Conservation (phyloP, 305 asterid genomes). For the Fraxinus greggii region DNA sequence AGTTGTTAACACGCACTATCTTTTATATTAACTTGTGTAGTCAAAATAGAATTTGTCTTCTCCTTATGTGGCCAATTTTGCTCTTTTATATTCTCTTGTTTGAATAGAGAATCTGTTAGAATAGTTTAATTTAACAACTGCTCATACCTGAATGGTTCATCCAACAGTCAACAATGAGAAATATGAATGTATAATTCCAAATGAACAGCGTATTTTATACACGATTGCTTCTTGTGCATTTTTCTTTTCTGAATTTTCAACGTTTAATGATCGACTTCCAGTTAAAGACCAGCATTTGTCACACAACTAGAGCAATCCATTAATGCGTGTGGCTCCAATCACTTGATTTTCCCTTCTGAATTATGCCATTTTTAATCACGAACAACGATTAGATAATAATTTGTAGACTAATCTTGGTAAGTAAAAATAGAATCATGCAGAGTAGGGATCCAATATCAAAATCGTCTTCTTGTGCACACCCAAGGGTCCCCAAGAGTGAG, state of each 20-base stretch:
- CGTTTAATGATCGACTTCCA: slow-evolving; percentile 8
- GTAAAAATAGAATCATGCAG: no score
- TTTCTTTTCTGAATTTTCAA: slow-evolving; percentile 24
- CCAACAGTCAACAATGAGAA: neutral
- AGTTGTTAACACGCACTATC: no score
- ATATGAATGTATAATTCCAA: slow-evolving; percentile 26
- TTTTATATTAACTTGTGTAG: no score
- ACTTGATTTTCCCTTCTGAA: slow-evolving; percentile 59
- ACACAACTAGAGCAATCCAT: neutral
- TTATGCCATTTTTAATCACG: slow-evolving; percentile 68
- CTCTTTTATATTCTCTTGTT: no score
- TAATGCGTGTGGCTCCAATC: slow-evolving; percentile 67
- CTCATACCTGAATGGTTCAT: neutral
- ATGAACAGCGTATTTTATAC: slow-evolving; percentile 28
- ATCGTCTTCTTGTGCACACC: neutral
- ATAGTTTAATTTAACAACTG: neutral
- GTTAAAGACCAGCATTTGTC: neutral
- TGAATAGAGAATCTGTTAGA: no score
- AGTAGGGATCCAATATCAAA: neutral
- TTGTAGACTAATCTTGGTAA: no score
- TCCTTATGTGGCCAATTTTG: no score
- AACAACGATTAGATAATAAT: slow-evolving; percentile 43
- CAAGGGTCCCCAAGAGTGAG: neutral
- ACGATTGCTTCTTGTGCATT: slow-evolving; percentile 11
- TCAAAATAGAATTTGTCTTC: no score